Evolutionary conservation across 352 stramenopile species (phyloP).

Genomic region (Pythium dissimile): DNA sequence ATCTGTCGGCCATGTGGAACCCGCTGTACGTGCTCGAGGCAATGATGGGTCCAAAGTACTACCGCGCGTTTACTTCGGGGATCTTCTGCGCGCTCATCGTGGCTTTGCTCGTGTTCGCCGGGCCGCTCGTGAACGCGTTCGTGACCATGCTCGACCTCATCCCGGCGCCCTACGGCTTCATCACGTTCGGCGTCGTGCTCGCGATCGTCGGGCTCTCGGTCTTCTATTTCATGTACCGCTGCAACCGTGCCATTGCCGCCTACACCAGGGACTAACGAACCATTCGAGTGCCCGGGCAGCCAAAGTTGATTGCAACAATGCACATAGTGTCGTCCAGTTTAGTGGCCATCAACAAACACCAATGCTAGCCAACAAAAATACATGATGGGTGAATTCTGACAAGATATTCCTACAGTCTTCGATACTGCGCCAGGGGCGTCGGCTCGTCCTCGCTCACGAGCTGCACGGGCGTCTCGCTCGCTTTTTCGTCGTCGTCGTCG

Average conservation of each 20-base stretch:
- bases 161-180: conserved; percentile 51
- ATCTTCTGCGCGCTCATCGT: conserved; percentile 54
- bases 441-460: too few relatives aligned
- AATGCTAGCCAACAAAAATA: too few relatives aligned
- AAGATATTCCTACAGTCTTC: too few relatives aligned
- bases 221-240: conserved; percentile 55
- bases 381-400: too few relatives aligned
- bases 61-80: conserved; percentile 61
- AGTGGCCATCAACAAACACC: too few relatives aligned
- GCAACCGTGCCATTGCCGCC: conserved; percentile 37
- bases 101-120: conserved; percentile 59
- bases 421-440: too few relatives aligned
- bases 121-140: conserved; percentile 68
- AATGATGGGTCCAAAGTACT: conserved; percentile 72
- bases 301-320: too few relatives aligned
- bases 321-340: too few relatives aligned
- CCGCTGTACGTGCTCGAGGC: conserved; percentile 75
- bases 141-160: conserved; percentile 64
- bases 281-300: too few relatives aligned
- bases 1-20: conserved; percentile 82
- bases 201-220: conserved; percentile 32
- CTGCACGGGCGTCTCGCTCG: too few relatives aligned
- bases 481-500: neutral
- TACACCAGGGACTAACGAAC: conserved; percentile 12
- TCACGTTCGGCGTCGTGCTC: conserved; percentile 51